Conservation (phyloP, 805 yeast genomes). For the Sugiyamaella qingdaonensis region DNA sequence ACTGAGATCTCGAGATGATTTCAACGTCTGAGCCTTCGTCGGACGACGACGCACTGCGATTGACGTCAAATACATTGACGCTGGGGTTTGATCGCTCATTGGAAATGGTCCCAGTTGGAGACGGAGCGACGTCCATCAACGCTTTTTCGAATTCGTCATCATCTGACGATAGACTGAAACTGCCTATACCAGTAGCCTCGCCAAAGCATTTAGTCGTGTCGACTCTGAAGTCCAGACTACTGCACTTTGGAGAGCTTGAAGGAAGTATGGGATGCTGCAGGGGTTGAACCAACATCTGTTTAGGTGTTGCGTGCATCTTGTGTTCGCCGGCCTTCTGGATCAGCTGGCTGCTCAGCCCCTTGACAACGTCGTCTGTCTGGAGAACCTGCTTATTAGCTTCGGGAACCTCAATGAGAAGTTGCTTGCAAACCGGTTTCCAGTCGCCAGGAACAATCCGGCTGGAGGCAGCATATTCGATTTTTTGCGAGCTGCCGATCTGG, state of each 20-base stretch:
- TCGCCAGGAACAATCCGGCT: conserved; percentile 66
- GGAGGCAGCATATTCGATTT: conserved; percentile 41
- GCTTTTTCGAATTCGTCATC: neutral
- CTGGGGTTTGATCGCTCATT: neutral
- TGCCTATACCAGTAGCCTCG: neutral
- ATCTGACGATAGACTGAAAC: neutral
- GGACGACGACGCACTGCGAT: neutral
- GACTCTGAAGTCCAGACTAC: neutral
- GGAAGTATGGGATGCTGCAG: neutral
- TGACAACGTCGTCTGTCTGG: conserved; percentile 16
- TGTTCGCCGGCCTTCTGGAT: neutral
- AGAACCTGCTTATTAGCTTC: conserved; percentile 52
- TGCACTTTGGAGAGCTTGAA: neutral
- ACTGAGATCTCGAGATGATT: neutral
- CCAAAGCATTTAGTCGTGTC: no score
- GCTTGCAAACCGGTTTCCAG: conserved; percentile 54
- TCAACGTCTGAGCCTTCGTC: neutral
- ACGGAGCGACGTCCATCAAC: neutral
- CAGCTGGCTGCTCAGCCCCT: neutral
- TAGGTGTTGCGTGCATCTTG: neutral
- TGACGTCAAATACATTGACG: neutral
- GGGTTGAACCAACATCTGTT: no score
- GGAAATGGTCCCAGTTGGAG: neutral
- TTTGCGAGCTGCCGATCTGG: conserved; percentile 40
- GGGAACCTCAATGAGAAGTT: conserved; percentile 59